Evolutionary conservation across 2,329 filamentous ascomycete species (phyloP).

Genomic region (Colletotrichum sidae): DNA sequence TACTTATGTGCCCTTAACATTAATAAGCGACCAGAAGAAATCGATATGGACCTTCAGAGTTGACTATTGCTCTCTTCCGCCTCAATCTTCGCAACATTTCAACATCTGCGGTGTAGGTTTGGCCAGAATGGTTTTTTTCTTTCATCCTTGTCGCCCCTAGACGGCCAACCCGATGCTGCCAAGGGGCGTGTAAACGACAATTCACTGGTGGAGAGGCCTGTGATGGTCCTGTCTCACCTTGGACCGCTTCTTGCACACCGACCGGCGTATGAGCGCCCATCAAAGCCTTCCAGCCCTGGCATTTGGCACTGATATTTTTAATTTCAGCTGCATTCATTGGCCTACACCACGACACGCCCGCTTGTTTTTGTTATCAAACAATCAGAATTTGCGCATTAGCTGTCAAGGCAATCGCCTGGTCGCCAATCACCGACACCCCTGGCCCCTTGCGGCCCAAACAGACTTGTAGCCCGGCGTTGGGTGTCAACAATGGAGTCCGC

Average conservation of each 20-base stretch:
- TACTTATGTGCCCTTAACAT: too few species aligned
- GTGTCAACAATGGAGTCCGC: conserved; percentile 25
- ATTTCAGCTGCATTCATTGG: conserved; percentile 31
- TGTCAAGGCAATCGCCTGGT: conserved; percentile 35
- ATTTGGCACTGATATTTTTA: conserved; percentile 20
- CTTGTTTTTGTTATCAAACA: conserved; percentile 38
- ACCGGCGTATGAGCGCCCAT: conserved; percentile 1
- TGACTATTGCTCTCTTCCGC: too few species aligned
- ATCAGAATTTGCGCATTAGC: conserved; percentile 41
- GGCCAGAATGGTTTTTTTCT: conserved; percentile 12
- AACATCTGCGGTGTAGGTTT: conserved; percentile 21
- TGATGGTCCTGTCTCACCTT: conserved; percentile 36
- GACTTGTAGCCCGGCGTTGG: conserved; percentile 26
- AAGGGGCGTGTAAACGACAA: conserved; percentile 12
- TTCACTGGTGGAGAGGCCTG: conserved; percentile 21
- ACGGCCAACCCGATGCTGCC: not conserved
- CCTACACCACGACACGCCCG: conserved; percentile 19
- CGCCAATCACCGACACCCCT: conserved; percentile 6
- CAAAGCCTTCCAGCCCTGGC: conserved; percentile 18
- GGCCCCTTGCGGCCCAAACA: conserved; percentile 33
- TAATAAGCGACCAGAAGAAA: too few species aligned
- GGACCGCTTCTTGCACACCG: conserved; percentile 24
- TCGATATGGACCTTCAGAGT: too few species aligned
- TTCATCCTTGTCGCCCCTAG: not conserved
- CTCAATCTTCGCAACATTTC: conserved; percentile 6